A percentile compares a stretch with the other conserved stretches of the same genome.
phyloP scores from a whole-genome alignment of 441 rosid species.

The Francoa sonchifolia region DNA sequence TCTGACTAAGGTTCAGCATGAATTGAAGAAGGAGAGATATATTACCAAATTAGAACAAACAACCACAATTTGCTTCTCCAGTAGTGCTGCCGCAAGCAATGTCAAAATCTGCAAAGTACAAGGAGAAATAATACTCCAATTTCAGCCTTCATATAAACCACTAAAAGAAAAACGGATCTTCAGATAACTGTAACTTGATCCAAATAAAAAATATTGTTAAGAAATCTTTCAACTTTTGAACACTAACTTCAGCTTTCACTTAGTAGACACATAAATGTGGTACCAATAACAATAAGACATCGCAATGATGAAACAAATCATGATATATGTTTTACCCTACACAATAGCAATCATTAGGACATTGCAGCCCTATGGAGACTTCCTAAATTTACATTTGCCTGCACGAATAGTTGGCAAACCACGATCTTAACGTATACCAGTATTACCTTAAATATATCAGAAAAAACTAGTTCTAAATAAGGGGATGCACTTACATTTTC shows the following conservation, averaged over 20 bases:
- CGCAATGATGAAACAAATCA: too few relatives aligned
- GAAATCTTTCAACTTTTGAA: too few relatives aligned
- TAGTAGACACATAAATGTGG: too few relatives aligned
- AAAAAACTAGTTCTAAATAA: slow-evolving; percentile 1
- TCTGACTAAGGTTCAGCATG: too few relatives aligned
- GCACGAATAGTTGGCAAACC: background rate
- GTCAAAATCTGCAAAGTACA: slow-evolving; percentile 54
- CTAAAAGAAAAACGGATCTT: background rate
- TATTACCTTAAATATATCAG: background rate
- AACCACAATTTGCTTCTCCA: slow-evolving; percentile 84
- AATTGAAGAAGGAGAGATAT: slow-evolving; percentile 13
- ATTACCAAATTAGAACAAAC: slow-evolving; percentile 92
- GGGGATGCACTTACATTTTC: slow-evolving; percentile 45
- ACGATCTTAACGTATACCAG: too few relatives aligned
- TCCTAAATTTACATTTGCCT: too few relatives aligned
- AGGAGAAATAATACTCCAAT: slow-evolving; percentile 10
- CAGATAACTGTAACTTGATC: background rate
- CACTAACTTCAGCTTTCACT: too few relatives aligned
- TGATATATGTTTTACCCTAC: too few relatives aligned
- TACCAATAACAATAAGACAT: too few relatives aligned
- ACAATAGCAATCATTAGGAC: too few relatives aligned
- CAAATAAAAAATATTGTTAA: background rate
- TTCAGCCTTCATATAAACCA: background rate
- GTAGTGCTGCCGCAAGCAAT: slow-evolving; percentile 72
- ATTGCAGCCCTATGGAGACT: too few relatives aligned